Evolutionary conservation across 2,329 filamentous ascomycete genomes (phyloP).

Genomic region (Stachybotrys echinatus): DNA sequence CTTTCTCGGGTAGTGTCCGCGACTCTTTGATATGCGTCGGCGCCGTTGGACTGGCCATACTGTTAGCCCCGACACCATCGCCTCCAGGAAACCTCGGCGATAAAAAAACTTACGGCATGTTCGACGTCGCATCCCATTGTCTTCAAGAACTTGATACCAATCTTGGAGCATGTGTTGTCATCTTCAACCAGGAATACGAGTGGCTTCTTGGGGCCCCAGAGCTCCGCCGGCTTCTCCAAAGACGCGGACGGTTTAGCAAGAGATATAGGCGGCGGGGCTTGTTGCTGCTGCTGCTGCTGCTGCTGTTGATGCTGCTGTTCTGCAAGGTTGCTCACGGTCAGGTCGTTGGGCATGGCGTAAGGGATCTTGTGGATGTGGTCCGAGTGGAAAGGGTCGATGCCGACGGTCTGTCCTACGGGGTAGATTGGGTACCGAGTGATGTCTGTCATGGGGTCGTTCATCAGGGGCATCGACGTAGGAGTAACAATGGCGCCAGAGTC

Average conservation of each 20-base stretch:
- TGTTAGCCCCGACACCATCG: constrained; percentile 8
- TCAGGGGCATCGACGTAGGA: constrained; percentile 37
- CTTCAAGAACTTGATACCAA: constrained; percentile 62
- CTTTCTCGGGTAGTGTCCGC: constrained; percentile 39
- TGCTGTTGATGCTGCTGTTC: constrained; percentile 34
- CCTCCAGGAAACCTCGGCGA: background rate
- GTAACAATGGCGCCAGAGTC: constrained; percentile 42
- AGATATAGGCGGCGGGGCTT: constrained; percentile 13
- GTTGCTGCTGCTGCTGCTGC: constrained; percentile 17
- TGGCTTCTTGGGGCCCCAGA: constrained; percentile 61
- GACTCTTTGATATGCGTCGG: constrained; percentile 87
- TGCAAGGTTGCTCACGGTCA: constrained; percentile 26
- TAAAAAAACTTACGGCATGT: constrained; percentile 49
- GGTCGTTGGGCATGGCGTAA: constrained; percentile 65
- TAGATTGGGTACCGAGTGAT: constrained; percentile 68
- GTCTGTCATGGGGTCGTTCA: constrained; percentile 51
- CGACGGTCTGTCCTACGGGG: constrained; percentile 82
- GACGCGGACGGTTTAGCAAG: constrained; percentile 17
- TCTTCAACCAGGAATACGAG: constrained; percentile 89
- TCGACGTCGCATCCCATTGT: constrained; percentile 64
- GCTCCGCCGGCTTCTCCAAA: constrained; percentile 30
- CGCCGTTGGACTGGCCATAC: constrained; percentile 55
- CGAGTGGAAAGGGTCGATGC: constrained; percentile 90
- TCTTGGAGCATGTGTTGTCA: constrained; percentile 61
- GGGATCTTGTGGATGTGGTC: constrained; percentile 94